Evolutionary conservation across 2,329 filamentous ascomycete genomes (phyloP), one percentile per base, ranked within the genome.

Genomic region (Cytospora chrysosperma): DNA sequence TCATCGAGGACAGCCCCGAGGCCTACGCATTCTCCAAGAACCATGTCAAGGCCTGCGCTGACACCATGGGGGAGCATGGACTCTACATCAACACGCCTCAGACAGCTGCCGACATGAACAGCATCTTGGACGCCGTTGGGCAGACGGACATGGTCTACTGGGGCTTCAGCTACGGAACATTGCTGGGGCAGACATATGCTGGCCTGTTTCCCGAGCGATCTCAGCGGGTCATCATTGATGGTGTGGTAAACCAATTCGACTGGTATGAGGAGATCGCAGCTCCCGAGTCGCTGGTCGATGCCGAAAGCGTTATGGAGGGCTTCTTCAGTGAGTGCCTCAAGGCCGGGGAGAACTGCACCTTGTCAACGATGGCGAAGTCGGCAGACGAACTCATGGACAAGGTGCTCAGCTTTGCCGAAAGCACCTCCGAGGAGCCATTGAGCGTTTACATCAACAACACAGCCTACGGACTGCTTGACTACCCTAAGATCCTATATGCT

Each of bases 101-200:
- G 68, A 80, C 79, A 0, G 81, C 79, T 12, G 78, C 80, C 34
- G 81, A 83, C 64, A 82, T 83, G 79, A 81, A 81, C 66, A 76
- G 71, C 15, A 81, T 82, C 30, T 70, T 82, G 1, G 77, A 81
- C 56, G 79, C 75, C 0, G 66, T 79, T 9, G 76, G 76, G 1
- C 76, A 78, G 64, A 21, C 67, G 26, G 70, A 74, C 13, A 72
- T 79, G 73, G 68, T 72, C 34, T 79, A 77, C 65, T 78, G 74
- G 75, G 77, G 76, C 1, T 76, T 77, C 63, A 77, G 75, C 59
- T 77, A 78, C 62, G 76, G 76, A 12, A 77, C 72, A 19, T 63
- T 77, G 7, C 69, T 79, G 0, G 77, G 77, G 9, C 75, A 78
- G 63, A 79, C 76, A 2, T 78, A 77, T 58, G 76, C 76, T 3